Evolutionary conservation across 2,329 filamentous ascomycete species (phyloP), one percentile per base, ranked within the genome.

Genomic region (Nannizzia gypsea): DNA sequence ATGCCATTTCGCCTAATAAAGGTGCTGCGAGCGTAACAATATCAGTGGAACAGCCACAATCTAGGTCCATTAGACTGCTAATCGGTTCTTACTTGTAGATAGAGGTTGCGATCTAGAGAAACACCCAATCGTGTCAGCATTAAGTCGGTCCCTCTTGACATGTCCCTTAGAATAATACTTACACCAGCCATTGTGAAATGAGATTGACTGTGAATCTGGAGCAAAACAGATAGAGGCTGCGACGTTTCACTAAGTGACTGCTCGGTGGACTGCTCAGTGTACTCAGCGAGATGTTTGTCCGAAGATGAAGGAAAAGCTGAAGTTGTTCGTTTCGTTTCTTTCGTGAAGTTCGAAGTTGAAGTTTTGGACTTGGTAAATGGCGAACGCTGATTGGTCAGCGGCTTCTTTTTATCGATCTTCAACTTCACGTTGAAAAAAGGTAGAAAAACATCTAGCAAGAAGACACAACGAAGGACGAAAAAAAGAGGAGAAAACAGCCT

Each of bases 1-100:
- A 87, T 81, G 69, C 82, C 87, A 81, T 99, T 99, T 73, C 83
- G 86, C 76, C 87, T 86, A 81, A 97, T 86, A 67, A 97, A 71
- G 71, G 84, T 76, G 80, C 93, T 97, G 76, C 15, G 71, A 65
- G 20, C 65, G 34, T 2, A 57, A 20, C 13, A 44, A 22, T 52
- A 66, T 70, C 73, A 52, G 69, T 28, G 11, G 15, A 46, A 59
- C 24, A 9, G 36, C 13, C 38, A 15, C 15, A n/a, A 8, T 11
- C 5, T 13, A 24, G 22, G 22, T 13, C 8, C n/a, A 38, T 26
- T 17, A 15, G 28, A 22, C 15, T 13, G 31, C 9, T 11, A 36
- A 8, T 26, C 11, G 8, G 17, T 26, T 78, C 80, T 76, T 80
- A 79, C 81, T 82, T 81, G 80, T 84, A 84, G 72, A 89, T 68